Evolutionary conservation across 352 stramenopile genomes (phyloP).

Genomic region (Phytophthora podocarpi): DNA sequence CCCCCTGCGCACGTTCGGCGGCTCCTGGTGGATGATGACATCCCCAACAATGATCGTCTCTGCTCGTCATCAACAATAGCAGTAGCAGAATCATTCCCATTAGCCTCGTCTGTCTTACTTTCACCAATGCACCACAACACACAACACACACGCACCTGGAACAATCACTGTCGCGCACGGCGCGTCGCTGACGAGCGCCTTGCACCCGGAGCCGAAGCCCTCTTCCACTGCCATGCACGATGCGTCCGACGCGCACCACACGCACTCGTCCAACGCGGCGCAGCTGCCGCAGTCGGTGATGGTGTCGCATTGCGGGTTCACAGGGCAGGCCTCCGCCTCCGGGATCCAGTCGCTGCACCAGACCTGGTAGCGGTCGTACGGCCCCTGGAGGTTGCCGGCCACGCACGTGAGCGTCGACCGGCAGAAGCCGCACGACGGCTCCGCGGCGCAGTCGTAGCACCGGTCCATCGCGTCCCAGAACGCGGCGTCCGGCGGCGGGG

Average conservation of each 20-base stretch:
- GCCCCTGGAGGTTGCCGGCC: conserved; percentile 61
- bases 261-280: conserved; percentile 65
- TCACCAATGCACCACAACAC: background rate
- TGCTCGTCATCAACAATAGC: conserved; percentile 32
- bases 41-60: conserved; percentile 63
- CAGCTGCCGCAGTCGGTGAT: conserved; percentile 71
- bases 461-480: conserved; percentile 71
- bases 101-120: conserved; percentile 2
- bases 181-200: conserved; percentile 79
- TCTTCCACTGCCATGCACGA: conserved; percentile 89
- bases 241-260: conserved; percentile 90
- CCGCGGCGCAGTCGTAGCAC: conserved; percentile 75
- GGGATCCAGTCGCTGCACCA: conserved; percentile 71
- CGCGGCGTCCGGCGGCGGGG: conserved; percentile 46
- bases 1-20: conserved; percentile 42
- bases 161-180: conserved; percentile 86
- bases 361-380: conserved; percentile 37
- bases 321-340: conserved; percentile 64
- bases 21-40: conserved; percentile 56
- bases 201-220: conserved; percentile 79
- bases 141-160: conserved; percentile 49
- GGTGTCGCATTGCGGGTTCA: conserved; percentile 61
- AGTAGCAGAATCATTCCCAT: conserved; percentile 10
- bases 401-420: conserved; percentile 91
- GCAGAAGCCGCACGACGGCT: conserved; percentile 88